A percentile compares a stretch with the other conserved stretches of the same genome.
Evolutionary conservation across 1,284 basidiomycete species (phyloP).

Genomic region (Ustilago crameri): DNA sequence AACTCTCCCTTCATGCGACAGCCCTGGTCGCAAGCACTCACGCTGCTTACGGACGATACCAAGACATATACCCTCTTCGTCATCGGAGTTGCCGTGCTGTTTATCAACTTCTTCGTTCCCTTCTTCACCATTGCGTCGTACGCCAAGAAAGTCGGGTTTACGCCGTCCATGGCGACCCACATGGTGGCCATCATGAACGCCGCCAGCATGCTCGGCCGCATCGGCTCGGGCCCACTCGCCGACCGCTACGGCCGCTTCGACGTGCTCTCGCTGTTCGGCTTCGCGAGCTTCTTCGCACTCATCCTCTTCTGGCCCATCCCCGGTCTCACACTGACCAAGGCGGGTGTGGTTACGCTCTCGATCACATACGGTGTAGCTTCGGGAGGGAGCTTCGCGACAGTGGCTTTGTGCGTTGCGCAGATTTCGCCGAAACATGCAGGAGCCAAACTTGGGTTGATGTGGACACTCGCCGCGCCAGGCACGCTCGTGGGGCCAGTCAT

Average conservation of each 20-base stretch:
- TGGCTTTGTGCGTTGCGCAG: slow-evolving; percentile 33
- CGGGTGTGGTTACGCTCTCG: slow-evolving; percentile 26
- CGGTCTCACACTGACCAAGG: slow-evolving; percentile 35
- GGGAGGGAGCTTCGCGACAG: slow-evolving; percentile 42
- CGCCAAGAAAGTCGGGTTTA: slow-evolving; percentile 33
- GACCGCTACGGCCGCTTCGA: slow-evolving; percentile 46
- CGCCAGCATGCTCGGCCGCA: slow-evolving; percentile 31
- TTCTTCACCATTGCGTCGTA: slow-evolving; percentile 49
- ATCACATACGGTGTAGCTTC: slow-evolving; percentile 37
- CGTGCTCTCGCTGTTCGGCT: slow-evolving; percentile 28
- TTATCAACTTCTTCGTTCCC: slow-evolving; percentile 51
- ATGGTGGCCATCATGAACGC: slow-evolving; percentile 48
- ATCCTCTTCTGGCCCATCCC: slow-evolving; percentile 45
- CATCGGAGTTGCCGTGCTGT: slow-evolving; percentile 29
- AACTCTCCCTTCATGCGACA: slow-evolving; percentile 11
- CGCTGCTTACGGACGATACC: slow-evolving; percentile 21
- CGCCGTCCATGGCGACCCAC: slow-evolving; percentile 28
- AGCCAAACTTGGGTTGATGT: slow-evolving; percentile 32
- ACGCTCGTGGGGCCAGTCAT: slow-evolving; percentile 43
- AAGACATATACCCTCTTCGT: slow-evolving; percentile 37
- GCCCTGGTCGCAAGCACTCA: slow-evolving; percentile 29
- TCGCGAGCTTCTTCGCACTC: slow-evolving; percentile 21
- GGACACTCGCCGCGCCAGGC: slow-evolving; percentile 43
- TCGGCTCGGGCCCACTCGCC: slow-evolving; percentile 33
- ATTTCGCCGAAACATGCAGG: slow-evolving; percentile 29